Evolutionary conservation across 73 alveolate species (phyloP).

Genomic region (Tetrahymena elliotti): DNA sequence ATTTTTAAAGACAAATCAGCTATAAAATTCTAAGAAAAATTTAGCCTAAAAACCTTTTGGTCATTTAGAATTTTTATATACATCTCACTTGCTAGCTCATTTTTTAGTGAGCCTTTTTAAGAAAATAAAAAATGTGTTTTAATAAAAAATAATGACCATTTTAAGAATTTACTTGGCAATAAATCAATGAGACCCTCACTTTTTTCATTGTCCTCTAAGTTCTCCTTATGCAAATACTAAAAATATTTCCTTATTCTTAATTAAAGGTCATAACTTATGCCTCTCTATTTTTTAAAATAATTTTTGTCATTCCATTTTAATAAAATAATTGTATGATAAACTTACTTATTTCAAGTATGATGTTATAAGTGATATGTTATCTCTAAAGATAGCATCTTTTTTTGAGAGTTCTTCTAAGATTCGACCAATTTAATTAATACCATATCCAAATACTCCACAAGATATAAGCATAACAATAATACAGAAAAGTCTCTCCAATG

Average conservation of each 20-base stretch:
- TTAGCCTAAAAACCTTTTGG: not conserved
- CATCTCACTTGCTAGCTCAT: not conserved
- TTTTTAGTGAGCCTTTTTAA: not conserved
- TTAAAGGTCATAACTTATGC: not conserved
- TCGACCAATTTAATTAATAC: not conserved
- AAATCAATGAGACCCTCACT: not conserved
- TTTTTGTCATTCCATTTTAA: not conserved
- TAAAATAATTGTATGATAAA: not conserved
- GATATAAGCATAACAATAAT: not conserved
- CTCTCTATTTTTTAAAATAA: not conserved
- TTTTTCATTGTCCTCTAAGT: not conserved
- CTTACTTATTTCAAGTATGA: not conserved
- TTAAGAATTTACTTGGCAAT: not conserved
- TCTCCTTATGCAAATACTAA: not conserved
- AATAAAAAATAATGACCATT: no score
- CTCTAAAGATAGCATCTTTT: not conserved
- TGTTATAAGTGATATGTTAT: not conserved
- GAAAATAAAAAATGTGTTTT: not conserved
- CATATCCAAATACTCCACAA: not conserved
- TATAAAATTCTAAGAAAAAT: not conserved
- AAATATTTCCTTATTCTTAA: not conserved
- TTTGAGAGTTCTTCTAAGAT: not conserved
- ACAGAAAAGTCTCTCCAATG: not conserved
- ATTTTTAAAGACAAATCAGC: not conserved
- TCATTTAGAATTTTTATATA: not conserved